These are phyloP conservation scores for Schoenoplectus tabernaemontani DNA, from an alignment of 202 grass and related monocot species.

Conservation along the genomic window DNA sequence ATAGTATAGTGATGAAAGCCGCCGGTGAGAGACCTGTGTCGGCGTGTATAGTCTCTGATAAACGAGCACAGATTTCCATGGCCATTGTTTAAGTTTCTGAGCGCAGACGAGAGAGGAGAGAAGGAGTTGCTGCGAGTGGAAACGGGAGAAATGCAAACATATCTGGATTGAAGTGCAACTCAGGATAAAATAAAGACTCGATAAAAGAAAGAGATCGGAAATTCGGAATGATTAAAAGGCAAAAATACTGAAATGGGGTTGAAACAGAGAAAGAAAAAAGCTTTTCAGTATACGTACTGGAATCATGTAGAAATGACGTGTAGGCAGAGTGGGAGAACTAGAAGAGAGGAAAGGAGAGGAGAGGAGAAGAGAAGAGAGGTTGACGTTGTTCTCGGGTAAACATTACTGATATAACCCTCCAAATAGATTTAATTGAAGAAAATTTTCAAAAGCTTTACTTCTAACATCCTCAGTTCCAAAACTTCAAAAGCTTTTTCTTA, in stretches of 20 bases:
- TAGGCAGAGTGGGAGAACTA: no score
- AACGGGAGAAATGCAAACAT: conserved; percentile 17
- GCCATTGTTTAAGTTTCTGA: background rate
- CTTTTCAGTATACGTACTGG: no score
- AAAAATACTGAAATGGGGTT: conserved; percentile 8
- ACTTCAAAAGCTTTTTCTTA: no score
- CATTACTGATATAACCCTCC: background rate
- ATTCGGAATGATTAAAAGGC: conserved; percentile 1
- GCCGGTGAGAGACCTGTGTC: conserved; percentile 72
- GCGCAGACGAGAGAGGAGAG: background rate
- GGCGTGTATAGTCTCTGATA: conserved; percentile 39
- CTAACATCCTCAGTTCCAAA: no score
- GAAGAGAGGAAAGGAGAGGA: background rate
- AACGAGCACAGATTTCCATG: conserved; percentile 34
- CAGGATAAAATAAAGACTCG: background rate
- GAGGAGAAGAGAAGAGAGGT: background rate
- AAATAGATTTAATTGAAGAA: conserved; percentile 17
- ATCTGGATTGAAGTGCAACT: conserved; percentile 17
- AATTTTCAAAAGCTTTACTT: no score
- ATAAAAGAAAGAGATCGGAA: background rate
- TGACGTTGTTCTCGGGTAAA: conserved; percentile 11
- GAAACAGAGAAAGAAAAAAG: background rate
- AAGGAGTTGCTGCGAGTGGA: background rate
- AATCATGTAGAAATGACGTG: no score
- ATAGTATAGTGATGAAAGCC: conserved; percentile 64